Evolutionary conservation across 306 rosid genomes (phyloP).

Genomic region (Rosa rugosa): DNA sequence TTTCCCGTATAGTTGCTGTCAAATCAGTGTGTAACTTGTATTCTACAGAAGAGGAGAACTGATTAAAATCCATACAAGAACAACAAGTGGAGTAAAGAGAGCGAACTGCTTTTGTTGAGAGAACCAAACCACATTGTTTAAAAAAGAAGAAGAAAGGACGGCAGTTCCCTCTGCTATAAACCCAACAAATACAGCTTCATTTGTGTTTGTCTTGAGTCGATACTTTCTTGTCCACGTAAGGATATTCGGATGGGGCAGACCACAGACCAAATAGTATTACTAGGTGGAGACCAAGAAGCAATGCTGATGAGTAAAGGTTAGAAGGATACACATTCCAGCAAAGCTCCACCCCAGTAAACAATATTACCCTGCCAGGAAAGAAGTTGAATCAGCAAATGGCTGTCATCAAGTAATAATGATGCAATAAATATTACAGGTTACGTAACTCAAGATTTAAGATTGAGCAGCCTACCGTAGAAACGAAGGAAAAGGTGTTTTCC

Average conservation of each 20-base stretch:
- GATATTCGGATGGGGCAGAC: conserved; percentile 67
- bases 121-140: not conserved
- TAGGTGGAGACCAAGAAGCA: conserved; percentile 68
- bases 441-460: not conserved
- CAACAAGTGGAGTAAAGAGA: conserved; percentile 1
- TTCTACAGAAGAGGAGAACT: not conserved
- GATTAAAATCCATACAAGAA: not conserved
- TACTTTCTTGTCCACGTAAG: conserved; percentile 46
- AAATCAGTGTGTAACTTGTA: not conserved
- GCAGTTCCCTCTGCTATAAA: not conserved
- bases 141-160: not conserved
- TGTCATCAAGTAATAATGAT: not conserved
- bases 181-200: conserved; percentile 16
- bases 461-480: conserved; percentile 52
- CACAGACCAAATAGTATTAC: conserved; percentile 76
- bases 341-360: conserved; percentile 77
- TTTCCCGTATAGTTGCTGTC: not conserved
- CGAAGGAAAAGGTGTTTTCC: conserved; percentile 71
- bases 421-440: not conserved
- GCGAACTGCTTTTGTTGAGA: not conserved
- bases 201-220: conserved; percentile 37
- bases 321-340: conserved; percentile 97
- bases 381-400: conserved; percentile 18
- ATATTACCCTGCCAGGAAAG: conserved; percentile 46
- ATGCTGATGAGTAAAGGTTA: conserved; percentile 50